phyloP scores from a whole-genome alignment of 1,284 basidiomycete genomes.

The Pseudomicrostroma phylloplanum region DNA sequence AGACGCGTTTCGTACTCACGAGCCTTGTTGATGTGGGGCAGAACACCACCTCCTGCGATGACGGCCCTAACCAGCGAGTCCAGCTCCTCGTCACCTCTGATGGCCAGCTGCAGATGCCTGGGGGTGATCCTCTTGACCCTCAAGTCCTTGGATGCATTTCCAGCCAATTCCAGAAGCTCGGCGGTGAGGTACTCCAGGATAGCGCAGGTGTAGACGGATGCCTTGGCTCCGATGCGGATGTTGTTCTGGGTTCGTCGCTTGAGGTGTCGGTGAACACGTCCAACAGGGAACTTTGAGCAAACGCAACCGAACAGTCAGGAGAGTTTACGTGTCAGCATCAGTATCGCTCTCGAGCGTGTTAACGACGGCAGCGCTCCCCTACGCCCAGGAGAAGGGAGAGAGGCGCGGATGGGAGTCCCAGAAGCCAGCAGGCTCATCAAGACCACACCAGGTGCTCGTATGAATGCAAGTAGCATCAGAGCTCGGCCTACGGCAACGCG shows the following conservation, averaged over 20 bases:
- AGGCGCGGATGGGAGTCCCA: conserved; percentile 27
- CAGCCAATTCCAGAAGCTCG: conserved; percentile 82
- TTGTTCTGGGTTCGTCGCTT: conserved; percentile 89
- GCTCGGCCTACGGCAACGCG: too few relatives aligned
- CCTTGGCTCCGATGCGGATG: conserved; percentile 84
- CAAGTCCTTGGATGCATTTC: conserved; percentile 93
- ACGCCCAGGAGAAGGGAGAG: neutral
- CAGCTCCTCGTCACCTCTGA: conserved; percentile 90
- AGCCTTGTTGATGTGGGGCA: conserved; percentile 77
- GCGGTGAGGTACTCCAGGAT: conserved; percentile 85
- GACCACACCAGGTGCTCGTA: too few relatives aligned
- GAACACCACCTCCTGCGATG: conserved; percentile 74
- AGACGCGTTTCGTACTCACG: neutral
- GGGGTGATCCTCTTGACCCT: conserved; percentile 94
- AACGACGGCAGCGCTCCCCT: neutral
- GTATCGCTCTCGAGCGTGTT: too few relatives aligned
- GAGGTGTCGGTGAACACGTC: conserved; percentile 77
- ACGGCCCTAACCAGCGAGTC: conserved; percentile 57
- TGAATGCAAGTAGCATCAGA: too few relatives aligned
- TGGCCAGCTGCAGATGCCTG: conserved; percentile 83
- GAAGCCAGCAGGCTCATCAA: neutral
- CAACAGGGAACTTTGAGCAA: conserved; percentile 69
- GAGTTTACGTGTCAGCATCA: neutral
- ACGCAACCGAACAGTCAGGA: conserved; percentile 6
- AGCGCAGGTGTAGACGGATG: conserved; percentile 83